Evolutionary conservation across 768 basidiomycete genomes (phyloP), one percentile per base, ranked within the genome.

Genomic region (Crucibulum laeve): DNA sequence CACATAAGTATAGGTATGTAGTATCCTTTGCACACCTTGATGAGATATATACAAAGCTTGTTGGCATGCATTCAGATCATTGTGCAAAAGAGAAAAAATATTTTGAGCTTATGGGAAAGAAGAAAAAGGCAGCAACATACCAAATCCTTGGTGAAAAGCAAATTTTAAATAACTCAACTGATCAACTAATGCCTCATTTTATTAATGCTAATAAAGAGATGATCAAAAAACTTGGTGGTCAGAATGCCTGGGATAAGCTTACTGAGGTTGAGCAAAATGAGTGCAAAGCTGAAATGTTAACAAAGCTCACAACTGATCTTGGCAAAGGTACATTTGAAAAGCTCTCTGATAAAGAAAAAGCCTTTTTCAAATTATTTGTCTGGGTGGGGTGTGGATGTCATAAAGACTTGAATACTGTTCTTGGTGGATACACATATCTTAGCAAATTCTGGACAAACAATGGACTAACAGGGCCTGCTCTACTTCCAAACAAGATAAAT

Each of bases 351-450:
- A 33, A 42, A 30, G 54, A 60, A 38, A 44, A 53, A 42, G 41
- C 25, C 1, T 19, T 45, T 18, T 40, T 56, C 7, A 21, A 37
- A 4, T 40, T 67, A 15, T 65, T 67, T 47, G 48, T 67, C 19
- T 60, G 61, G 56, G 57, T 48, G 21, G 59, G 59, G 3, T 67
- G 61, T 49, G 58, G 56, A 19, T 60, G 58, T 47, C 63, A 66
- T 45, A 65, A 65, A 47, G 61, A 67, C 25, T 44, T 62, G 10
- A 67, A 66, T 37, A 49, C 55, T 13, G 50, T 64, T 10, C 49
- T 48, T 25, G 59, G 56, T 4, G 61, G 63, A 2, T 57, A 58
- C 45, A 21, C 33, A 18, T 36, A 47, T 11, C 51, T 61, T 43
- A 69, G 55, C 0, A 58, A 58, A 0, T 71, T 56, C 45, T 56